Percentiles rank a stretch among this genome's conserved stretches.
Conservation (phyloP, 768 basidiomycete species). For the Trametes punicea region DNA sequence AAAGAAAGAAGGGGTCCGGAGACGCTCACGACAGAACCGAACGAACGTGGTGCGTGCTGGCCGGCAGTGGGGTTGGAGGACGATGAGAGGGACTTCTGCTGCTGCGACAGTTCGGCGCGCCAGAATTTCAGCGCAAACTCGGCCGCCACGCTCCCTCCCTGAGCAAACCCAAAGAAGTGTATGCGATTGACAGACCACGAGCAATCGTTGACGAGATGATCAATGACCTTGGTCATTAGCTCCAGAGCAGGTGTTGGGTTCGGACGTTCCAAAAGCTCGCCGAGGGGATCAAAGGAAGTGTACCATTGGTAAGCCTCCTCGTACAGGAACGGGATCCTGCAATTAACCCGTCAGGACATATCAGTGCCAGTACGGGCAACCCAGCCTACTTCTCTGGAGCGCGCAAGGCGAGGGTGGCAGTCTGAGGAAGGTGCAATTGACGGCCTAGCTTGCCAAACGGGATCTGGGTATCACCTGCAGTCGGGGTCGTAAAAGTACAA, state of each 20-base stretch:
- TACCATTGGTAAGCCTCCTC: slow-evolving; percentile 88
- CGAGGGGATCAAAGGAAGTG: slow-evolving; percentile 73
- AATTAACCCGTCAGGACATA: not conserved
- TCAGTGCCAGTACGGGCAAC: not conserved
- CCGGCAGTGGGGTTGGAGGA: not conserved
- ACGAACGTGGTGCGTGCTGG: slow-evolving; percentile 20
- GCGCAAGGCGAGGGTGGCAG: slow-evolving; percentile 76
- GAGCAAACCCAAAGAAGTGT: slow-evolving; percentile 85
- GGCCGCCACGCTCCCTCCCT: slow-evolving; percentile 76
- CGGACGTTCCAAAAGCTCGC: slow-evolving; percentile 65
- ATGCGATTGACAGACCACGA: slow-evolving; percentile 67
- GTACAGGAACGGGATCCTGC: slow-evolving; percentile 76
- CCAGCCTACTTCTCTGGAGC: slow-evolving; percentile 68
- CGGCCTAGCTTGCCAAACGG: slow-evolving; percentile 76
- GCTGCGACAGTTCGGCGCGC: slow-evolving; percentile 20
- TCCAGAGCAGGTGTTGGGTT: slow-evolving; percentile 70
- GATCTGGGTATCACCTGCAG: slow-evolving; percentile 71
- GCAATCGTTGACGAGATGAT: slow-evolving; percentile 57
- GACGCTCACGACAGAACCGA: slow-evolving; percentile 69
- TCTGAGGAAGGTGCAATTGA: slow-evolving; percentile 82
- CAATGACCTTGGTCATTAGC: slow-evolving; percentile 48
- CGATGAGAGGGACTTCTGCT: slow-evolving; percentile 10
- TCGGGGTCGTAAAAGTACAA: not conserved
- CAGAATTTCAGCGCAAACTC: slow-evolving; percentile 64
- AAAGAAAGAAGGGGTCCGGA: slow-evolving; percentile 77